phyloP scores from a whole-genome alignment of 2,329 filamentous ascomycete species.

The Hymenoscyphus occultus region DNA sequence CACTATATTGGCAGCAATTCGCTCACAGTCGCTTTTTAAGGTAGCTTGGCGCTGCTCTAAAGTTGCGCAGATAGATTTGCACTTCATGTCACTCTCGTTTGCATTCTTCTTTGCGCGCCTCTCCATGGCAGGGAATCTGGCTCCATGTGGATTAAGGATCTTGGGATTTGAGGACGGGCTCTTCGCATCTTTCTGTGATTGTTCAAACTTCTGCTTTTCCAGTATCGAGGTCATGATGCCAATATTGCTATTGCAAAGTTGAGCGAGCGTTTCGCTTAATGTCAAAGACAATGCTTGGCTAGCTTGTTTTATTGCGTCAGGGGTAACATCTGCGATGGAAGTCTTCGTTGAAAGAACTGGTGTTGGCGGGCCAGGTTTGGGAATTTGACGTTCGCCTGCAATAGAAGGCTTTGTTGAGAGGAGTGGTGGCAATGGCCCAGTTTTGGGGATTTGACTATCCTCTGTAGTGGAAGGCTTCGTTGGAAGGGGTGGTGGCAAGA shows the following conservation, averaged over 20 bases:
- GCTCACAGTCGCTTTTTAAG: background rate
- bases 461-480: background rate
- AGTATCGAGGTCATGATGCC: background rate
- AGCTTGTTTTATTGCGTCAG: background rate
- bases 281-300: background rate
- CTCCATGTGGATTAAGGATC: background rate
- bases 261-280: background rate
- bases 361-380: background rate
- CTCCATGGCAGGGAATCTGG: background rate
- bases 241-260: background rate
- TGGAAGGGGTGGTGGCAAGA: background rate
- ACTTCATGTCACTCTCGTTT: background rate
- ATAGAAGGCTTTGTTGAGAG: background rate
- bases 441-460: background rate
- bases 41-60: background rate
- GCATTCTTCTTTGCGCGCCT: background rate
- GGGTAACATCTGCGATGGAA: background rate
- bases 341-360: background rate
- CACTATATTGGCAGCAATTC: background rate
- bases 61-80: background rate
- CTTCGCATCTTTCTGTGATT: background rate
- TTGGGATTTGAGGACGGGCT: background rate
- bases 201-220: background rate
- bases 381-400: background rate
- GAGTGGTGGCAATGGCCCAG: background rate